phyloP scores from a whole-genome alignment of 2,329 filamentous ascomycete genomes.

The Onygenales sp. region DNA sequence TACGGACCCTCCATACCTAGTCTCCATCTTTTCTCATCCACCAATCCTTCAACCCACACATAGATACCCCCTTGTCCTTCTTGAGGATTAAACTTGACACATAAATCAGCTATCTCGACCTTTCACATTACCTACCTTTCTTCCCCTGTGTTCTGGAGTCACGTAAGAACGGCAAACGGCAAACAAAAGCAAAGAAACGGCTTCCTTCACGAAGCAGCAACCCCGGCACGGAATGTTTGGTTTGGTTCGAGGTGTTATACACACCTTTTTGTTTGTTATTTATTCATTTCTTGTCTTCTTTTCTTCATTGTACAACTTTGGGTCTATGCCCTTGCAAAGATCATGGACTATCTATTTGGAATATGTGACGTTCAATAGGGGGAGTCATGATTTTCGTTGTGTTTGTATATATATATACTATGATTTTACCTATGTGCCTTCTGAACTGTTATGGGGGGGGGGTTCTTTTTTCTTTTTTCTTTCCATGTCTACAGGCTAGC shows the following conservation, averaged over 20 bases:
- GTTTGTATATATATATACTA: background rate
- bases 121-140: background rate
- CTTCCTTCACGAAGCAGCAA: background rate
- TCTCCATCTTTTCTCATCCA: background rate
- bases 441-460: background rate
- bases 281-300: background rate
- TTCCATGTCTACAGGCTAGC: background rate
- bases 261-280: background rate
- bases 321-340: background rate
- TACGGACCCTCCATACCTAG: background rate
- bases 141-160: no score
- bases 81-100: no score
- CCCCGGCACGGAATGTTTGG: no score
- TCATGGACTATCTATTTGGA: background rate
- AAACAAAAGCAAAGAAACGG: background rate
- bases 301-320: background rate
- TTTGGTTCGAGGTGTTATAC: background rate
- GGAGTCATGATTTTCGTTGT: background rate
- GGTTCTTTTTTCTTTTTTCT: background rate
- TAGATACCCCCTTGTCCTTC: background rate
- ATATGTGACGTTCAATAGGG: background rate
- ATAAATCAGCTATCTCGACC: no score
- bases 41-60: background rate
- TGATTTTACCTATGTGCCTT: background rate
- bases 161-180: background rate